phyloP scores from a whole-genome alignment of 2,329 filamentous ascomycete genomes.

The Trichoderma simmonsii region DNA sequence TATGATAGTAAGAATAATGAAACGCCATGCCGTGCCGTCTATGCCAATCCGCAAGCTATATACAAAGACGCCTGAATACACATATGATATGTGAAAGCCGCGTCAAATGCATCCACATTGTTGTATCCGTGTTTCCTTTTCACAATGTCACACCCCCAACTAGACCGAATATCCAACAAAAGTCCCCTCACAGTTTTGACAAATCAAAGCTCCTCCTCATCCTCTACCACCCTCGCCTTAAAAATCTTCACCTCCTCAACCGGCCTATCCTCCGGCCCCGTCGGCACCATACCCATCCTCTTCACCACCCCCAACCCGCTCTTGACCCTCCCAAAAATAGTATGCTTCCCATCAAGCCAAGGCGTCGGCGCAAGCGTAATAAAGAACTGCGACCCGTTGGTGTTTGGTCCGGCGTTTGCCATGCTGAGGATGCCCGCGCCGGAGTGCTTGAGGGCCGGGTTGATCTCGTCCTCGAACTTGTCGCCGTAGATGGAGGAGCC shows the following conservation, averaged over 20 bases:
- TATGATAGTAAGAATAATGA: background rate
- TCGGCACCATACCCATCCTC: slow-evolving; percentile 85
- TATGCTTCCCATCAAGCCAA: slow-evolving; percentile 96
- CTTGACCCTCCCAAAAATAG: slow-evolving; percentile 90
- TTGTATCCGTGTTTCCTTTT: background rate
- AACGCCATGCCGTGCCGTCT: slow-evolving; percentile 12
- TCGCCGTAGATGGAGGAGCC: slow-evolving; percentile 88
- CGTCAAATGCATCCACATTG: background rate
- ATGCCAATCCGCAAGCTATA: background rate
- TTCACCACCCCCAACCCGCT: slow-evolving; percentile 78
- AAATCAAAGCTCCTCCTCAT: slow-evolving; percentile 44
- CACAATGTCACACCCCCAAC: background rate
- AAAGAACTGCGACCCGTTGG: slow-evolving; percentile 95
- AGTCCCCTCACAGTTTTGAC: background rate
- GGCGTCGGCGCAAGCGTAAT: slow-evolving; percentile 91
- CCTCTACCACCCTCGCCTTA: slow-evolving; percentile 67
- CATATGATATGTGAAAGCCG: background rate
- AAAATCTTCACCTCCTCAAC: slow-evolving; percentile 78
- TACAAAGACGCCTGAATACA: background rate
- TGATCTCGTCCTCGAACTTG: slow-evolving; percentile 92
- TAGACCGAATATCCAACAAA: background rate
- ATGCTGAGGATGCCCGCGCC: slow-evolving; percentile 92
- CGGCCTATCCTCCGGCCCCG: slow-evolving; percentile 75
- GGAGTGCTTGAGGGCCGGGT: slow-evolving; percentile 75
- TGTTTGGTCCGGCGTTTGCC: slow-evolving; percentile 91